Base-by-base conservation (phyloP, 345 rosid species). In the Linum usitatissimum region DNA sequence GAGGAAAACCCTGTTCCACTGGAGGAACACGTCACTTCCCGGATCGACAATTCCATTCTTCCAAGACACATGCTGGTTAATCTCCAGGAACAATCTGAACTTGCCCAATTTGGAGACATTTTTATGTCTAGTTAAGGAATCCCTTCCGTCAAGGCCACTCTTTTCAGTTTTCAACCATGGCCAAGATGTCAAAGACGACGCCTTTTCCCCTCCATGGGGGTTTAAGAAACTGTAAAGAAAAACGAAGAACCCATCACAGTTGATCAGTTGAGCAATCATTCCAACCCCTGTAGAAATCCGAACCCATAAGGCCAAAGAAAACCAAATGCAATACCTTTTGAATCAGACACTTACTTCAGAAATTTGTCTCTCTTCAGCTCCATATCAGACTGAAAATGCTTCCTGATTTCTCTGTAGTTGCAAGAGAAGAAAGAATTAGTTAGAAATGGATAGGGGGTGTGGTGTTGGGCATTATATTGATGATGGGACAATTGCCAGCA, bases 51-150 rank as follows among this genome's bases (percentile, higher is more conserved):
- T 71, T 57, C 45, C 53, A 66, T 67, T 75, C 58, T 79, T 28
- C 23, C 30, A 20, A 18, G 12, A 68, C 39, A 59, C 78, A 8
- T 5, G 64, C 3, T 81, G 81, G n/a, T 77, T 80, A 61, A 82
- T 84, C 69, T 80, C 87, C 0, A 85, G 79, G 71, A 85, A 85
- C 6, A 85, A 87, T 39, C 83, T 76, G 64, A 79, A 73, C 17
- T 12, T 45, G 1, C 51, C 51, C 5, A 45, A 45, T 13, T 45
- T 45, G 14, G 51, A 15, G 17, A 42, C 5, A 7, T 12, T 45
- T 45, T 45, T 4, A 0, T 34, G 38, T 34, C 6, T 31, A 34
- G 6, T 7, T 34, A 34, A 6, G 51, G 51, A 45, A 45, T 45
- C 51, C 51, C 51, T 45, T 9, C 10, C 51, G 51, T 45, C 51